These are phyloP conservation scores for Tritrichomonas foetus DNA, from an alignment of 208 protist species.

Conservation along the genomic window DNA sequence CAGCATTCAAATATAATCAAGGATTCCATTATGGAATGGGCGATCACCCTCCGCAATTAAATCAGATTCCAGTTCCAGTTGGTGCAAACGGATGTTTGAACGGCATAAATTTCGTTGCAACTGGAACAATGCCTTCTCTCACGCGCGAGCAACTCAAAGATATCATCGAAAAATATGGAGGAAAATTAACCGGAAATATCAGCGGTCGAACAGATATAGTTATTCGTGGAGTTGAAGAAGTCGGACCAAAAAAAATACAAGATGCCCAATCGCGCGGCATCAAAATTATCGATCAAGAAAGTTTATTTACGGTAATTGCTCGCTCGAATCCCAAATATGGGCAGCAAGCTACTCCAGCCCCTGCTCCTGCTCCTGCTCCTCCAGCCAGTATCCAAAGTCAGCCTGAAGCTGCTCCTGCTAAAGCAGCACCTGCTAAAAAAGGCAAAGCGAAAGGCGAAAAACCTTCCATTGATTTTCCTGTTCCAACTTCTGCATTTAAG, in stretches of 20 bases:
- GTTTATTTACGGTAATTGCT: background rate
- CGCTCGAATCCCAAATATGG: background rate
- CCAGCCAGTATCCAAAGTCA: background rate
- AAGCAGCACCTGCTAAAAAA: no score
- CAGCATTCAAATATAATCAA: background rate
- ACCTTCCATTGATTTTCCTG: no score
- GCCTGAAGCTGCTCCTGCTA: no score
- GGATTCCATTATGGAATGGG: background rate
- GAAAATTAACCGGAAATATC: background rate
- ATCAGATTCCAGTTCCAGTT: slow-evolving; percentile 32
- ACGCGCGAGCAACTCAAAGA: background rate
- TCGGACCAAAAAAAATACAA: background rate
- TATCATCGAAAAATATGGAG: slow-evolving; percentile 17
- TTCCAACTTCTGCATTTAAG: background rate
- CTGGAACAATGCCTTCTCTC: slow-evolving; percentile 13
- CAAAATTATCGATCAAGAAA: background rate
- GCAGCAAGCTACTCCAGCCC: background rate
- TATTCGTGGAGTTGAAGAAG: slow-evolving; percentile 9
- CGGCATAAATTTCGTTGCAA: background rate
- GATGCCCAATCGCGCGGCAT: background rate
- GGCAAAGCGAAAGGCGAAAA: no score
- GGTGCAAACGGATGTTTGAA: background rate
- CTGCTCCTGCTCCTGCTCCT: background rate
- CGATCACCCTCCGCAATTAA: background rate
- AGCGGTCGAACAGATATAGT: background rate